These are phyloP conservation scores for Gossypium turneri DNA, from an alignment of 345 rosid genomes.

Conservation along the genomic window DNA sequence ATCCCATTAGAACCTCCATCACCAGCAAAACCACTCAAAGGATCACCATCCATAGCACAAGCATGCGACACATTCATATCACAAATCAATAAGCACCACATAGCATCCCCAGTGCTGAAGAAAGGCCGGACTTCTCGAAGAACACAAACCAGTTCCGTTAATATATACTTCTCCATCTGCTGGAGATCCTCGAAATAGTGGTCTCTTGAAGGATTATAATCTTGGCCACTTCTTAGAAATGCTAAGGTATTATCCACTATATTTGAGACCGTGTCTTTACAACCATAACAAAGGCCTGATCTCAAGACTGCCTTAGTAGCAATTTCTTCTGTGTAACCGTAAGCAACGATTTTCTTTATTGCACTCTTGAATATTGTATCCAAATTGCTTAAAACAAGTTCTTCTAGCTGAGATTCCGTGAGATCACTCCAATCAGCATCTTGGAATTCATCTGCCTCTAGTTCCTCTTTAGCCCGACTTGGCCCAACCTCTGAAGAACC, in stretches of 20 bases:
- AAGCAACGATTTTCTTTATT: constrained; percentile 48
- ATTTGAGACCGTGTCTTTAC: constrained; percentile 57
- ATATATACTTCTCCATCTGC: constrained; percentile 73
- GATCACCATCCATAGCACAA: constrained; percentile 78
- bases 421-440: constrained; percentile 83
- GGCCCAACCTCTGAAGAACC: constrained; percentile 43
- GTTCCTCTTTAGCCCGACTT: constrained; percentile 40
- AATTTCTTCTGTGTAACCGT: constrained; percentile 55
- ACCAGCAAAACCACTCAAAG: constrained; percentile 38
- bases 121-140: constrained; percentile 81
- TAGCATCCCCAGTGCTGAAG: constrained; percentile 89
- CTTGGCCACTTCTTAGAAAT: constrained; percentile 60
- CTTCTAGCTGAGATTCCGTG: constrained; percentile 66
- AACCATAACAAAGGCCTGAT: constrained; percentile 64
- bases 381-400: constrained; percentile 61
- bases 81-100: constrained; percentile 91
- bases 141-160: constrained; percentile 80
- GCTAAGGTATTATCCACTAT: constrained; percentile 66
- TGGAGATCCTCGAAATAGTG: constrained; percentile 58
- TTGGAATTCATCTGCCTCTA: constrained; percentile 47
- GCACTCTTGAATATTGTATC: constrained; percentile 65
- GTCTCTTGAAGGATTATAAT: constrained; percentile 38
- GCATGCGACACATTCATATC: constrained; percentile 97
- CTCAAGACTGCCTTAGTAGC: constrained; percentile 60
- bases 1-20: constrained; percentile 35